Evolutionary conservation across 495 filamentous ascomycete genomes (phyloP).

Genomic region (Collariella sp.): DNA sequence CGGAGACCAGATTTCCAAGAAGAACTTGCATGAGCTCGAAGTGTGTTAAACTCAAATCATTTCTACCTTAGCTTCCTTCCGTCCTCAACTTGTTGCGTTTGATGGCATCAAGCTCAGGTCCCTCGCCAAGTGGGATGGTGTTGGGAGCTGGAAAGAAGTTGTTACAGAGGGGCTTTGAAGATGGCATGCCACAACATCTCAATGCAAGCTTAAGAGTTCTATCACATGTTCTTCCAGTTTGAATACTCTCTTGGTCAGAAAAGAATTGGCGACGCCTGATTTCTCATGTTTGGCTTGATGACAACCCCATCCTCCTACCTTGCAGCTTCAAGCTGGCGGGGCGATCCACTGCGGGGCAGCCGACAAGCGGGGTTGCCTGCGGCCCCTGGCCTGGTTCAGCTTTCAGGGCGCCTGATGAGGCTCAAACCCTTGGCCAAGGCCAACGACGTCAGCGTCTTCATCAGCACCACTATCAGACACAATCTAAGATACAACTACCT

Average conservation of each 20-base stretch:
- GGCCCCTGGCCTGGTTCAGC: not conserved
- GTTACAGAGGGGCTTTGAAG: too few species aligned
- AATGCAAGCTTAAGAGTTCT: too few species aligned
- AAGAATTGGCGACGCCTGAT: too few species aligned
- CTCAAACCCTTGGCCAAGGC: slow-evolving; percentile 12
- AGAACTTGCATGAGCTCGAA: not conserved
- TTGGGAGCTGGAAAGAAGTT: too few species aligned
- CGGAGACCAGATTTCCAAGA: not conserved
- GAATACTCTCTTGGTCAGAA: too few species aligned
- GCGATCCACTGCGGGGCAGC: not conserved
- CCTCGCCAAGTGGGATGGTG: too few species aligned
- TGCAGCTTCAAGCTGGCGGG: not conserved
- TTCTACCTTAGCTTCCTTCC: too few species aligned
- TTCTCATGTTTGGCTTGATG: not conserved
- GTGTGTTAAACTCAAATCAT: not conserved
- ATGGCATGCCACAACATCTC: too few species aligned
- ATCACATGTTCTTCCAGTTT: too few species aligned
- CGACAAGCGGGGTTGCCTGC: slow-evolving; percentile 3
- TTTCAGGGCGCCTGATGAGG: slow-evolving; percentile 1
- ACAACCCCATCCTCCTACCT: not conserved
- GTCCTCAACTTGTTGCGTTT: too few species aligned
- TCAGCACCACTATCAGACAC: not conserved
- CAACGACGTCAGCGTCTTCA: slow-evolving; percentile 5
- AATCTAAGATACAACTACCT: not conserved
- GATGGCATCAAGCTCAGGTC: too few species aligned